Evolutionary conservation across 2,329 filamentous ascomycete species (phyloP).

Genomic region (Fusarium pininemorale): DNA sequence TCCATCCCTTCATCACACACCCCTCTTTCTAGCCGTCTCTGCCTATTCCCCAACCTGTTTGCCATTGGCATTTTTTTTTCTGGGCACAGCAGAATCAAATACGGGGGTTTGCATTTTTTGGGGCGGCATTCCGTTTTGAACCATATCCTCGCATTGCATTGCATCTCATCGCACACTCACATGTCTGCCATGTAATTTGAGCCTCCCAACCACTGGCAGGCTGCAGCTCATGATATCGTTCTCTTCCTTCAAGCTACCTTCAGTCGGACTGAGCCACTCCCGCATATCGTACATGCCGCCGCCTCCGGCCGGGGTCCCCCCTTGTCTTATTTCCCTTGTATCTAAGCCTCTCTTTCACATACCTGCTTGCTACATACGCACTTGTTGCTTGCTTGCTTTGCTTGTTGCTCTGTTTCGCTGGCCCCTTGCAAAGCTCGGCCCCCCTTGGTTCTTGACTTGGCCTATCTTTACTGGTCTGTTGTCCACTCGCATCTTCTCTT

Average conservation of each 20-base stretch:
- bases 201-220: constrained; percentile 29
- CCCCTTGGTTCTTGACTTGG: constrained; percentile 21
- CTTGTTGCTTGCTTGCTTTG: background rate
- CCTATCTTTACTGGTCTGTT: constrained; percentile 21
- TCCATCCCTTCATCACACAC: constrained; percentile 25
- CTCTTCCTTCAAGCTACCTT: constrained; percentile 2
- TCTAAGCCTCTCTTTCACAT: constrained; percentile 24
- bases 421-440: constrained; percentile 31
- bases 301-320: constrained; percentile 19
- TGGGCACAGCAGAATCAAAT: constrained; percentile 25
- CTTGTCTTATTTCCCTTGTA: constrained; percentile 30
- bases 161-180: constrained; percentile 13
- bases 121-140: constrained; percentile 29
- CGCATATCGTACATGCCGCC: constrained; percentile 36
- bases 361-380: constrained; percentile 16
- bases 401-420: constrained; percentile 11
- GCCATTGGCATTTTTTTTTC: constrained; percentile 29
- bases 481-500: constrained; percentile 30
- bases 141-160: background rate
- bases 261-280: constrained; percentile 36
- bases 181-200: constrained; percentile 30
- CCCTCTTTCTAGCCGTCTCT: constrained; percentile 25
- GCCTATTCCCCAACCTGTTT: constrained; percentile 20
- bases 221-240: constrained; percentile 29
- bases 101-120: constrained; percentile 18